These are phyloP conservation scores for Verticillium longisporum DNA, from an alignment of 2,329 filamentous ascomycete species.

Conservation along the genomic window DNA sequence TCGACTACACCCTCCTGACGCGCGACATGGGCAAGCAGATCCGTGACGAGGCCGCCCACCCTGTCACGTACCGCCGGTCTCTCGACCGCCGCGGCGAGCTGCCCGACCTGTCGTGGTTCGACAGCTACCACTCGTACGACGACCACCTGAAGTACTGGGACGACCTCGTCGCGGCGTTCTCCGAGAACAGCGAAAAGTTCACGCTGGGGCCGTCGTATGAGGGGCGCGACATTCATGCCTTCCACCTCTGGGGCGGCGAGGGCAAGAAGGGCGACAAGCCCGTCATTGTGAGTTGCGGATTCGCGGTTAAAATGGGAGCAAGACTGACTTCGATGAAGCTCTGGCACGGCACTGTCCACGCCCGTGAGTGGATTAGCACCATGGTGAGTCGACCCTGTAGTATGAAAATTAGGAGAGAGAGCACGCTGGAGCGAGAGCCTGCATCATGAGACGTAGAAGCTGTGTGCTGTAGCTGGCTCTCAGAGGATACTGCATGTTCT, in stretches of 20 bases:
- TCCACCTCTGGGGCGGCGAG: slow-evolving; percentile 40
- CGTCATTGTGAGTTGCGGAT: slow-evolving; percentile 23
- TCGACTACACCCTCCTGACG: slow-evolving; percentile 18
- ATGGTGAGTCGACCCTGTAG: slow-evolving; percentile 43
- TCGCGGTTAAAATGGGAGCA: not conserved
- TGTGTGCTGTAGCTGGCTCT: not conserved
- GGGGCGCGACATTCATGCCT: slow-evolving; percentile 49
- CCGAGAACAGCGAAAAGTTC: slow-evolving; percentile 39
- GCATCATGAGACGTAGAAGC: too few relatives aligned
- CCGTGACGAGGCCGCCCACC: slow-evolving; percentile 16
- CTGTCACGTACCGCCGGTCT: slow-evolving; percentile 14
- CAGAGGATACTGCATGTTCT: slow-evolving; percentile 29
- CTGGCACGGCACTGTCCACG: slow-evolving; percentile 45
- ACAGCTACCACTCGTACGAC: slow-evolving; percentile 43
- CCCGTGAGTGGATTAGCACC: slow-evolving; percentile 48
- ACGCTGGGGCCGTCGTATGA: slow-evolving; percentile 34
- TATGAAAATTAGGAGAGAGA: not conserved
- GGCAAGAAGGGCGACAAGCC: slow-evolving; percentile 32
- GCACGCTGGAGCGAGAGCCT: too few relatives aligned
- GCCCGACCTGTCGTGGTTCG: slow-evolving; percentile 39
- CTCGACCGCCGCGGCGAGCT: slow-evolving; percentile 18
- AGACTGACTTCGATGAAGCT: slow-evolving; percentile 12
- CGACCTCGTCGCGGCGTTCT: slow-evolving; percentile 35
- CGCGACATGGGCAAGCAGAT: slow-evolving; percentile 20
- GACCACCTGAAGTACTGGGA: slow-evolving; percentile 43